Conservation (phyloP, 345 rosid species). For the Eucalyptus regnans region DNA sequence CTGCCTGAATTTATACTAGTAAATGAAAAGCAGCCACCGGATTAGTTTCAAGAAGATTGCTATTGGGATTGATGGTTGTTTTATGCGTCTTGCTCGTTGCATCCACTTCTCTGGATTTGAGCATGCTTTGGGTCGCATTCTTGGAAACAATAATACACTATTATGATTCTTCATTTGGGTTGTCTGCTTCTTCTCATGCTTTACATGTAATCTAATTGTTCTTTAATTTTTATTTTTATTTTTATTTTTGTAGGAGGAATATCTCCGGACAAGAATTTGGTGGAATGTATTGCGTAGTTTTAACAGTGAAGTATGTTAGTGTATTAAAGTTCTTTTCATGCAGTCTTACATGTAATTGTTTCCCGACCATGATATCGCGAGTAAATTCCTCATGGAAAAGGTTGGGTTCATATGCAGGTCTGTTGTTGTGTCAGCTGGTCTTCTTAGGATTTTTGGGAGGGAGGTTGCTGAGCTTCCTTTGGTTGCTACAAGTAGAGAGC, state of each 20-base stretch:
- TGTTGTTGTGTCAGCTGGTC: conserved; percentile 88
- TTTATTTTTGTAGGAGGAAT: conserved; percentile 54
- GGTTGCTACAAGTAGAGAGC: conserved; percentile 82
- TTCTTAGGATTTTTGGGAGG: conserved; percentile 81
- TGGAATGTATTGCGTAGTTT: conserved; percentile 76
- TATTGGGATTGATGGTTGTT: not conserved
- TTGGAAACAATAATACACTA: not conserved
- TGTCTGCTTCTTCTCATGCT: not conserved
- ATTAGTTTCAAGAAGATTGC: not conserved
- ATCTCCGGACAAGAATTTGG: conserved; percentile 98
- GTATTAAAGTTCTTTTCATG: not conserved
- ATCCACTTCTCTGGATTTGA: not conserved
- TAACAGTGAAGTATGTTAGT: conserved; percentile 50
- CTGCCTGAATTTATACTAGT: not conserved
- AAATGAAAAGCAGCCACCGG: not conserved
- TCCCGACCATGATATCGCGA: not conserved
- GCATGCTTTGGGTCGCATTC: not conserved
- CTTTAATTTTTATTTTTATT: not conserved
- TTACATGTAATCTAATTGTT: not conserved
- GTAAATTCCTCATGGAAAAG: not conserved
- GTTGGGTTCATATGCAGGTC: conserved; percentile 25
- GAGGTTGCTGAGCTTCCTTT: conserved; percentile 97
- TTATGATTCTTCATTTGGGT: not conserved
- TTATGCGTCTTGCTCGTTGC: not conserved
- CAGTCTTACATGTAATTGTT: not conserved